Percentiles rank a stretch among this genome's conserved stretches.
Evolutionary conservation across 331 rosid species (phyloP).

Genomic region (Dryas integrifolia): DNA sequence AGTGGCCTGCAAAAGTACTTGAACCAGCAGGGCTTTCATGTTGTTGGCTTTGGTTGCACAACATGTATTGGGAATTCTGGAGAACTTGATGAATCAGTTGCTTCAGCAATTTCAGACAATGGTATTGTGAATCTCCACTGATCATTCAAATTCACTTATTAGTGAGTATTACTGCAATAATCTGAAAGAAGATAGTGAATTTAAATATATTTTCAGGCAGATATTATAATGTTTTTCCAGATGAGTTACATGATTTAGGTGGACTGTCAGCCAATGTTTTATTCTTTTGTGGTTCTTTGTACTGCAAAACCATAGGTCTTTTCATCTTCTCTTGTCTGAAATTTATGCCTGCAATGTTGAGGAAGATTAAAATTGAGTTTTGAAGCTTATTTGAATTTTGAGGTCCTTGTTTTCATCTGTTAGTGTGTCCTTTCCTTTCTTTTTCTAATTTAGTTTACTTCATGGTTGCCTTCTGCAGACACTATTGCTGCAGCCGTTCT

Average conservation of each 20-base stretch:
- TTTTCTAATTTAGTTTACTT: not conserved
- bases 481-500: conserved; percentile 43
- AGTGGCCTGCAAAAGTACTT: conserved; percentile 29
- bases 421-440: not conserved
- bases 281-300: no score
- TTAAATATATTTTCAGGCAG: no score
- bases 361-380: not conserved
- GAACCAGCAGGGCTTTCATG: conserved; percentile 37
- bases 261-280: no score
- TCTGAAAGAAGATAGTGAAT: no score
- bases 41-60: conserved; percentile 46
- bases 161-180: no score
- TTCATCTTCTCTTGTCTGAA: not conserved
- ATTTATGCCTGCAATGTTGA: not conserved
- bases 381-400: not conserved
- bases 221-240: no score
- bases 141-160: no score
- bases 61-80: conserved; percentile 54
- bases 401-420: not conserved
- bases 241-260: no score
- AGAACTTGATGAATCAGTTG: conserved; percentile 34
- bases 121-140: not conserved
- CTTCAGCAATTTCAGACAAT: conserved; percentile 27
- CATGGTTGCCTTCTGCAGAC: conserved; percentile 28
- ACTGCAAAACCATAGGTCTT: no score